These are phyloP conservation scores for Aspergillus spinulosporus DNA, from an alignment of 2,329 filamentous ascomycete genomes.

Conservation along the genomic window DNA sequence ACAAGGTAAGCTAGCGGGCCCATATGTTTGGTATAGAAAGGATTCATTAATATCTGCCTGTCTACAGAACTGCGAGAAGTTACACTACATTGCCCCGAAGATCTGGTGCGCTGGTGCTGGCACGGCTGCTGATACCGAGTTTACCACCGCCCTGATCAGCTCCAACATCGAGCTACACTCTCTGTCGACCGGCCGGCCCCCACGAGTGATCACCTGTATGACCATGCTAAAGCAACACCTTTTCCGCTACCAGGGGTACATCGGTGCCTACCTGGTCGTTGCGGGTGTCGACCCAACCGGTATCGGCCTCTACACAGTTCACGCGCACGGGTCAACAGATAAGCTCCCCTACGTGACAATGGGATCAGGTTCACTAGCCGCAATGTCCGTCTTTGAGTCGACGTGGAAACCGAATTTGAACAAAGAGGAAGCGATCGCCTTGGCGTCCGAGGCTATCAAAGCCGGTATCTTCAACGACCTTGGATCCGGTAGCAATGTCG, in stretches of 20 bases:
- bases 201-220: slow-evolving; percentile 98
- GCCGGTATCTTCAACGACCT: slow-evolving; percentile 99
- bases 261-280: slow-evolving; percentile 96
- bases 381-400: slow-evolving; percentile 98
- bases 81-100: slow-evolving; percentile 97
- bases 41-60: too few species aligned
- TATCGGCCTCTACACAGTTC: slow-evolving; percentile 93
- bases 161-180: slow-evolving; percentile 98
- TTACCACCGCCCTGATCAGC: slow-evolving; percentile 97
- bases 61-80: slow-evolving; percentile 90
- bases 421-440: slow-evolving; percentile 76
- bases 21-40: too few species aligned
- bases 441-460: slow-evolving; percentile 84
- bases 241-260: slow-evolving; percentile 96
- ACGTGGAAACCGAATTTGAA: slow-evolving; percentile 81
- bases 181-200: slow-evolving; percentile 92
- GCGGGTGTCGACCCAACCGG: slow-evolving; percentile 96
- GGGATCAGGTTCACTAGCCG: slow-evolving; percentile 92
- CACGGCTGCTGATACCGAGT: slow-evolving; percentile 97
- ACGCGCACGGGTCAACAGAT: slow-evolving; percentile 96
- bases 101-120: slow-evolving; percentile 99
- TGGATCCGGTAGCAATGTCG: slow-evolving; percentile 95
- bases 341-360: slow-evolving; percentile 99
- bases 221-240: slow-evolving; percentile 99
- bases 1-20: slow-evolving; percentile 64